phyloP scores from a whole-genome alignment of 805 yeast species.

The Scheffersomyces ergatensis region DNA sequence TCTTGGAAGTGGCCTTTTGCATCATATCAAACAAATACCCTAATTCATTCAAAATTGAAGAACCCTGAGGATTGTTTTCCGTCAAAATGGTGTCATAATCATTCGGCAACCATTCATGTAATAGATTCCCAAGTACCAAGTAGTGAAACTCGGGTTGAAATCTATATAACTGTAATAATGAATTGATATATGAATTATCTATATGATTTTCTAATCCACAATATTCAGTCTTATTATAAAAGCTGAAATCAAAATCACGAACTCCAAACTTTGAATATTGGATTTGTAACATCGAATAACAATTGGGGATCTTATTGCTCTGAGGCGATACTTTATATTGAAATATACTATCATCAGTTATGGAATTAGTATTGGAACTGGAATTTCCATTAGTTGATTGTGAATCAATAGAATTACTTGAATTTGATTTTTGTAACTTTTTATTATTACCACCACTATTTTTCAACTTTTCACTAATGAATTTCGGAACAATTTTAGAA shows the following conservation, averaged over 20 bases:
- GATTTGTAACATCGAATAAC: constrained; percentile 72
- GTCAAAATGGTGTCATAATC: constrained; percentile 27
- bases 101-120: constrained; percentile 44
- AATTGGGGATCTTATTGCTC: constrained; percentile 53
- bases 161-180: constrained; percentile 76
- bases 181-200: constrained; percentile 69
- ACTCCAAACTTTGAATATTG: constrained; percentile 89
- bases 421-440: neutral
- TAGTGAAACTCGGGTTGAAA: constrained; percentile 75
- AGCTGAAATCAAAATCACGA: constrained; percentile 87
- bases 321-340: constrained; percentile 11
- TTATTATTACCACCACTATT: constrained; percentile 1
- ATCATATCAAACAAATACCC: constrained; percentile 94
- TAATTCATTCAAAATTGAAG: constrained; percentile 69
- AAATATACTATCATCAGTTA: constrained; percentile 14
- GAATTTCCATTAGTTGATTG: neutral
- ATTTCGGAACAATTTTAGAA: constrained; percentile 40
- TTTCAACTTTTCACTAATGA: constrained; percentile 51
- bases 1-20: constrained; percentile 71
- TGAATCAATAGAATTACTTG: neutral
- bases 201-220: constrained; percentile 91
- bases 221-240: constrained; percentile 64
- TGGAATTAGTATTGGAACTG: neutral
- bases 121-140: constrained; percentile 53
- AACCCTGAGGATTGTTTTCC: constrained; percentile 35